phyloP scores from a whole-genome alignment of 371 early-diverging fungal species.

The Neoconidiobolus thromboides region DNA sequence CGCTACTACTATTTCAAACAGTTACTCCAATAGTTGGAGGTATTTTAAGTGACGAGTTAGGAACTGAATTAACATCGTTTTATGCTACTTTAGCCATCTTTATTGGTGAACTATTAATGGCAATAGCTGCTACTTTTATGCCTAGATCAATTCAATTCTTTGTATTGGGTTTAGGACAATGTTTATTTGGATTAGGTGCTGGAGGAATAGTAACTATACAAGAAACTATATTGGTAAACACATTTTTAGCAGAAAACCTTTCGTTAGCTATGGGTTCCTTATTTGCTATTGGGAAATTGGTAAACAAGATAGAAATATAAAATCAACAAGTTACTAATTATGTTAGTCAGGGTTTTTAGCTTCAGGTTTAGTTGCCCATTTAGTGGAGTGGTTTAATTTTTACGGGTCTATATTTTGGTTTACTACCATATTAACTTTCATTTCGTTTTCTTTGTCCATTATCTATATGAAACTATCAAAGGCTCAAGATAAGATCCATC shows the following conservation, averaged over 20 bases:
- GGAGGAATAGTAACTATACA: conserved; percentile 3
- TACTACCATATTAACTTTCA: neutral
- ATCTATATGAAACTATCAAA: neutral
- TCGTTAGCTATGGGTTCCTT: conserved; percentile 1
- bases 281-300: conserved; percentile 3
- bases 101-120: neutral
- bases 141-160: neutral
- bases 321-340: no score
- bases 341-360: neutral
- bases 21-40: conserved; percentile 4
- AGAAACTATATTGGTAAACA: neutral
- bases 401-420: conserved; percentile 5
- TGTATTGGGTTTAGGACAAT: neutral
- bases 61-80: neutral
- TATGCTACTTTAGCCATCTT: neutral
- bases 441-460: neutral
- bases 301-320: neutral
- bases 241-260: neutral
- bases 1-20: conserved; percentile 3
- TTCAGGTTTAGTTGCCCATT: neutral
- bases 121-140: neutral
- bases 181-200: conserved; percentile 3
- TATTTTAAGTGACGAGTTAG: neutral
- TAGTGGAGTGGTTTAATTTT: neutral
- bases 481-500: no score